Conservation (phyloP, 2,329 filamentous ascomycete species). For the Tolypocladium tropicale region DNA sequence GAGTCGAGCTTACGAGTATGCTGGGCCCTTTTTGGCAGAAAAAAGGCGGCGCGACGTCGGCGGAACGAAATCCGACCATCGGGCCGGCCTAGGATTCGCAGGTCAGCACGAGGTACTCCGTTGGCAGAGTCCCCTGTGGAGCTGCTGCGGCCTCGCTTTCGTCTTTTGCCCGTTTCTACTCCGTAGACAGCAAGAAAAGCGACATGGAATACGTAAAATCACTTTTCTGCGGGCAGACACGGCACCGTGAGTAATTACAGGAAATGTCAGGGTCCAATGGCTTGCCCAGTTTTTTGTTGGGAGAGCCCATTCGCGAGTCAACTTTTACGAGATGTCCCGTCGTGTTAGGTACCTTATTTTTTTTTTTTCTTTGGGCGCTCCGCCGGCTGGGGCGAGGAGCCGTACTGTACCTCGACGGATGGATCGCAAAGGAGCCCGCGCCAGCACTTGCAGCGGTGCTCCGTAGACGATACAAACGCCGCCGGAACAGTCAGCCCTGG, state of each 20-base stretch:
- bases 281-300: not conserved
- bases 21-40: not conserved
- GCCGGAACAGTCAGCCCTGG: not conserved
- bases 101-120: too few species aligned
- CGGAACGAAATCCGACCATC: not conserved
- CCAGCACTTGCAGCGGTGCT: not conserved
- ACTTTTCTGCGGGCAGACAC: not conserved
- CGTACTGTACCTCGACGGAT: not conserved
- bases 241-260: not conserved
- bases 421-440: not conserved
- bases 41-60: not conserved
- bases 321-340: not conserved
- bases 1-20: not conserved
- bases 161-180: not conserved
- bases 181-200: too few species aligned
- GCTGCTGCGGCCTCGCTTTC: not conserved
- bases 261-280: not conserved
- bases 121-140: not conserved
- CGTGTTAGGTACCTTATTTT: not conserved
- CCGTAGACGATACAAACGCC: not conserved
- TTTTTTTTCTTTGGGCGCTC: not conserved
- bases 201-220: too few species aligned
- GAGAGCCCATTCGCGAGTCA: not conserved
- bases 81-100: not conserved
- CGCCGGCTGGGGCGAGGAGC: not conserved